Evolutionary conservation across 805 yeast species (phyloP).

Genomic region (Candida saitoana): DNA sequence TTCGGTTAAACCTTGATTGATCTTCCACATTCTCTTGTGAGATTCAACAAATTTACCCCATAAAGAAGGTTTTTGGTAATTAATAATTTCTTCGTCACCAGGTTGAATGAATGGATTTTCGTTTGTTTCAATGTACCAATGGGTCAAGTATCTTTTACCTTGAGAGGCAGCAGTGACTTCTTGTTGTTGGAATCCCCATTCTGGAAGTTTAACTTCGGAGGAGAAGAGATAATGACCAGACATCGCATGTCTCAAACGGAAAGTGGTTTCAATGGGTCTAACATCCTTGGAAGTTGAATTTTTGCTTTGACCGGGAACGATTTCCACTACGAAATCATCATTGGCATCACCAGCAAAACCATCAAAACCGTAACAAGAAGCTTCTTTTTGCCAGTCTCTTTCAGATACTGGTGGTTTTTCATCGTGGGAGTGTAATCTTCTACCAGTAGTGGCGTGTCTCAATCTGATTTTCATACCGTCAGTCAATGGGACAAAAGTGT

Average conservation of each 20-base stretch:
- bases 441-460: constrained; percentile 50
- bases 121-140: constrained; percentile 76
- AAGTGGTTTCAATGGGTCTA: constrained; percentile 64
- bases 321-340: constrained; percentile 77
- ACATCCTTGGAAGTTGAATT: constrained; percentile 53
- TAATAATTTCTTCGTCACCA: constrained; percentile 21
- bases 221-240: constrained; percentile 74
- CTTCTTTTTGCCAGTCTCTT: constrained; percentile 83
- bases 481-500: constrained; percentile 55
- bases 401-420: constrained; percentile 74
- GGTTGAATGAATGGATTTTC: constrained; percentile 44
- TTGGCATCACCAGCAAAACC: constrained; percentile 81
- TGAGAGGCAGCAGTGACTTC: constrained; percentile 78
- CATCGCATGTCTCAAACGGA: constrained; percentile 76
- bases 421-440: constrained; percentile 81
- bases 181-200: constrained; percentile 81
- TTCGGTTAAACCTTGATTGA: constrained; percentile 64
- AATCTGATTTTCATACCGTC: constrained; percentile 72
- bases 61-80: constrained; percentile 53
- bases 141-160: constrained; percentile 55
- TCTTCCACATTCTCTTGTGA: constrained; percentile 73
- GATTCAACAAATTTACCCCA: constrained; percentile 60
- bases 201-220: constrained; percentile 70
- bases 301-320: constrained; percentile 51
- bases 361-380: constrained; percentile 68